Percentiles rank a stretch among this genome's conserved stretches.
phyloP scores from a whole-genome alignment of 169 alveolate genomes.

The Plasmodium sp. region DNA sequence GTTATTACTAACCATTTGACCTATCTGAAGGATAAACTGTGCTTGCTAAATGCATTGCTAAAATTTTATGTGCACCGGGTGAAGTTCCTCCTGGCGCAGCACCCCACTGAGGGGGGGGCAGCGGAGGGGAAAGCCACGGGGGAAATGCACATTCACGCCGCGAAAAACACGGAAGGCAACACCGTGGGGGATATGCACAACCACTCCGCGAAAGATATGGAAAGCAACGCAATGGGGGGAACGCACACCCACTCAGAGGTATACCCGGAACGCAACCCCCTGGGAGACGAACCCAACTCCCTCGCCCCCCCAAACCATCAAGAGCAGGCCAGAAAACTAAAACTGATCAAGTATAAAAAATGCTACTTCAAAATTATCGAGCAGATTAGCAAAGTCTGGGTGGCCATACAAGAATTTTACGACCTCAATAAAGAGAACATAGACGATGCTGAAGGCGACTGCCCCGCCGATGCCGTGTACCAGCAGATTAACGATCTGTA shows the following conservation, averaged over 20 bases:
- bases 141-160: neutral
- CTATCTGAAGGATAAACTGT: slow-evolving; percentile 46
- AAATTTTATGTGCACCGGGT: slow-evolving; percentile 32
- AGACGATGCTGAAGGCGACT: neutral
- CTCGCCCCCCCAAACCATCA: neutral
- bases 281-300: neutral
- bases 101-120: neutral
- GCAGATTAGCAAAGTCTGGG: slow-evolving; percentile 54
- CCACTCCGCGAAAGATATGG: neutral
- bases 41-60: slow-evolving; percentile 10
- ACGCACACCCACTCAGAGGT: neutral
- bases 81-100: neutral
- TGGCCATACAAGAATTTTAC: slow-evolving; percentile 44
- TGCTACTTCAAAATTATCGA: slow-evolving; percentile 53
- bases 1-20: slow-evolving; percentile 23
- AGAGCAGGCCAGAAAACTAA: neutral
- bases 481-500: slow-evolving; percentile 24
- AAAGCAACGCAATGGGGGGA: neutral
- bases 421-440: slow-evolving; percentile 38
- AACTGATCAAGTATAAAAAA: slow-evolving; percentile 33
- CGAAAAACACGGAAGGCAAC: neutral
- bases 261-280: neutral
- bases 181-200: neutral
- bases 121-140: neutral
- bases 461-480: neutral